These are phyloP conservation scores for Laetiporus sulphureus DNA, from an alignment of 1,284 basidiomycete species.

Conservation along the genomic window DNA sequence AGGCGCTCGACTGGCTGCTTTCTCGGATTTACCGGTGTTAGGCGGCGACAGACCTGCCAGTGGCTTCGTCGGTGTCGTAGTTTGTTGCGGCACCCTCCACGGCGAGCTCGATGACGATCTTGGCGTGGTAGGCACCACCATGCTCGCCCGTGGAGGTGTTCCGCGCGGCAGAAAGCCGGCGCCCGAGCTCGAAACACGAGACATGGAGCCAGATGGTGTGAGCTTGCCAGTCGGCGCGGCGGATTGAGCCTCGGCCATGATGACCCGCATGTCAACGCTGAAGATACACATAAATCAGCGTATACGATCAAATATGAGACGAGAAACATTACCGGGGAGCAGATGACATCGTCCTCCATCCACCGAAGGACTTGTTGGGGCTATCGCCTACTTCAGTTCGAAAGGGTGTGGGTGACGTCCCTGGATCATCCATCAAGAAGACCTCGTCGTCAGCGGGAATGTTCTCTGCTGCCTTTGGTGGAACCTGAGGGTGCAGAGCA, in stretches of 20 bases:
- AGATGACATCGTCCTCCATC: slow-evolving; percentile 34
- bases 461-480: slow-evolving; percentile 13
- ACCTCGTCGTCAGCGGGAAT: slow-evolving; percentile 39
- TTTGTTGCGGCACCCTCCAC: slow-evolving; percentile 12
- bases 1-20: no score
- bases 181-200: slow-evolving; percentile 4
- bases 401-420: slow-evolving; percentile 13
- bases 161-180: neutral
- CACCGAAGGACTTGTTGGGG: slow-evolving; percentile 9
- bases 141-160: no score
- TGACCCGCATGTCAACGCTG: slow-evolving; percentile 76
- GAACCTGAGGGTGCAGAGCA: slow-evolving; percentile 22
- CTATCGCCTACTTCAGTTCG: slow-evolving; percentile 5
- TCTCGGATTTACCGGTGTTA: slow-evolving; percentile 1
- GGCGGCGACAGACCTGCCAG: slow-evolving; percentile 1
- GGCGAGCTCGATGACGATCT: slow-evolving; percentile 11
- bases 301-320: slow-evolving; percentile 1
- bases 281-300: slow-evolving; percentile 5
- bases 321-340: slow-evolving; percentile 34
- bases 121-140: no score
- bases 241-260: slow-evolving; percentile 76
- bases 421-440: slow-evolving; percentile 61
- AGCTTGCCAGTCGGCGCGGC: slow-evolving; percentile 12
- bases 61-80: slow-evolving; percentile 7
- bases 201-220: slow-evolving; percentile 1